phyloP scores from a whole-genome alignment of 2,329 filamentous ascomycete genomes.

The Aspergillus latus region DNA sequence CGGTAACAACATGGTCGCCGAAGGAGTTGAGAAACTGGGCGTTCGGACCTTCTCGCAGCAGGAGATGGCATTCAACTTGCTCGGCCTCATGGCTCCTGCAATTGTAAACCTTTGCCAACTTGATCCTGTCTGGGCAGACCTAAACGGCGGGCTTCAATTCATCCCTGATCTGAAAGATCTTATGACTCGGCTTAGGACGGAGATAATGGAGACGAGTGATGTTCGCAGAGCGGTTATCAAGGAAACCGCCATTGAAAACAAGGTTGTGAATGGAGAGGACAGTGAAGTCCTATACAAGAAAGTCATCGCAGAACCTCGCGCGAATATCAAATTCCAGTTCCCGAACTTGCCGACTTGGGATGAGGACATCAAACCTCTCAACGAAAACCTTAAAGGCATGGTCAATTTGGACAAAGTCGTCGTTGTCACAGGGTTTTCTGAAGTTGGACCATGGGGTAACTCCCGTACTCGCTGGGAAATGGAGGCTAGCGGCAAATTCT shows the following conservation, averaged over 20 bases:
- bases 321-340: slow-evolving; percentile 98
- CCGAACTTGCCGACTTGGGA: slow-evolving; percentile 90
- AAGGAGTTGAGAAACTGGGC: slow-evolving; percentile 93
- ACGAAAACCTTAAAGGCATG: slow-evolving; percentile 90
- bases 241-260: slow-evolving; percentile 95
- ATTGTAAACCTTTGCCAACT: slow-evolving; percentile 94
- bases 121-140: slow-evolving; percentile 93
- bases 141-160: slow-evolving; percentile 97
- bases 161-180: slow-evolving; percentile 91
- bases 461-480: slow-evolving; percentile 98
- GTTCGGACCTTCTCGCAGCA: slow-evolving; percentile 98
- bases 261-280: slow-evolving; percentile 90
- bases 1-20: slow-evolving; percentile 95
- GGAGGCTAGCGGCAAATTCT: slow-evolving; percentile 96
- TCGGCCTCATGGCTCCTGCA: slow-evolving; percentile 90
- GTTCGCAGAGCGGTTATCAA: slow-evolving; percentile 91
- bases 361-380: slow-evolving; percentile 82
- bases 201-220: slow-evolving; percentile 93
- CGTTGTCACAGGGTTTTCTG: slow-evolving; percentile 93
- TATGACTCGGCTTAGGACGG: slow-evolving; percentile 90
- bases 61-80: slow-evolving; percentile 98
- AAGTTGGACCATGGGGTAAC: slow-evolving; percentile 87
- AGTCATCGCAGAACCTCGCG: slow-evolving; percentile 86
- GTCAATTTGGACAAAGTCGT: slow-evolving; percentile 98
- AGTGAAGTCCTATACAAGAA: slow-evolving; percentile 94